phyloP scores from a whole-genome alignment of 1,284 basidiomycete genomes.

The Heimioporus punctisporus region DNA sequence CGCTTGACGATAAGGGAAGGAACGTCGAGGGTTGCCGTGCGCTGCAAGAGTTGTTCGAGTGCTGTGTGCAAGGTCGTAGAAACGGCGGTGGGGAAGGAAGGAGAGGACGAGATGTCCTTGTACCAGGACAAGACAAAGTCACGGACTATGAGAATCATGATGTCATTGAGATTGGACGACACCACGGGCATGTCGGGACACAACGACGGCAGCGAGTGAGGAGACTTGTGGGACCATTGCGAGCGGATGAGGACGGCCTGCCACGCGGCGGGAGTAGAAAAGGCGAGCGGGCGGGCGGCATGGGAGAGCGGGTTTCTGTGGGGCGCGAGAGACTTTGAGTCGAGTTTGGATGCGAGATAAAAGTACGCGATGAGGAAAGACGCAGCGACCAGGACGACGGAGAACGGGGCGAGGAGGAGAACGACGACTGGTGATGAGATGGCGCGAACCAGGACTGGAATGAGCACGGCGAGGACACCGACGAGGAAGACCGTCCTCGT shows the following conservation, averaged over 20 bases:
- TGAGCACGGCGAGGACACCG: conserved; percentile 51
- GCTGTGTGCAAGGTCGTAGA: conserved; percentile 76
- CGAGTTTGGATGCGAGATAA: conserved; percentile 58
- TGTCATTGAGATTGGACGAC: conserved; percentile 71
- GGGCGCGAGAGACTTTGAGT: conserved; percentile 39
- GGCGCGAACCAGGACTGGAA: conserved; percentile 55
- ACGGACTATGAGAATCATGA: conserved; percentile 77
- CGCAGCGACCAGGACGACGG: conserved; percentile 50
- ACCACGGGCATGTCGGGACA: conserved; percentile 64
- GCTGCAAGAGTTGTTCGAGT: conserved; percentile 57
- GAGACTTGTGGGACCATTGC: conserved; percentile 77
- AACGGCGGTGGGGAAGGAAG: conserved; percentile 87
- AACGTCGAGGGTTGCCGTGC: conserved; percentile 68
- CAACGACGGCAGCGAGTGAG: conserved; percentile 62
- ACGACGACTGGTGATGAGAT: conserved; percentile 66
- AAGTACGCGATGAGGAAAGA: conserved; percentile 56
- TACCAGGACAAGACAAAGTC: conserved; percentile 92
- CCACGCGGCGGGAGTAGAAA: conserved; percentile 92
- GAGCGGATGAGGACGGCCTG: conserved; percentile 83
- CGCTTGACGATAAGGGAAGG: conserved; percentile 80
- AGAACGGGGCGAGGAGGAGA: conserved; percentile 61
- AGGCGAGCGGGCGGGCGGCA: conserved; percentile 72
- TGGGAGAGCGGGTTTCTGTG: conserved; percentile 42
- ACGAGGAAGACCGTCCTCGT: conserved; percentile 52
- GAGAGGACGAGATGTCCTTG: conserved; percentile 78